phyloP scores from a whole-genome alignment of 1,284 basidiomycete species.

The Cryptococcus amylolentus region DNA sequence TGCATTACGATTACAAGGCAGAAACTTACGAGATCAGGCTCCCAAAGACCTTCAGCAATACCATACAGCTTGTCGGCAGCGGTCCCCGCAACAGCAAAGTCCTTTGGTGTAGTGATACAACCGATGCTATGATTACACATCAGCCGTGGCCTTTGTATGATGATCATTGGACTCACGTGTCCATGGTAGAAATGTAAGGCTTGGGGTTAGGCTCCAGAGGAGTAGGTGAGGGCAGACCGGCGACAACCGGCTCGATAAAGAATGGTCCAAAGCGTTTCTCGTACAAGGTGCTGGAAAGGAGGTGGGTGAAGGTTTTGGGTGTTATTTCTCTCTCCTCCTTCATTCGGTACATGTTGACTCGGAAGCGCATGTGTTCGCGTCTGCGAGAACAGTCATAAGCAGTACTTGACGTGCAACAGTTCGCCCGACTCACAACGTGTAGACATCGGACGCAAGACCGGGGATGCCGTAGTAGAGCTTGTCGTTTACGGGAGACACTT shows the following conservation, averaged over 20 bases:
- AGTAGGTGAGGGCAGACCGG: constrained; percentile 66
- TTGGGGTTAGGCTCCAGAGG: constrained; percentile 66
- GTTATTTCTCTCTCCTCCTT: constrained; percentile 98
- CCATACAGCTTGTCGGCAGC: constrained; percentile 92
- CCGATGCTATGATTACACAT: constrained; percentile 60
- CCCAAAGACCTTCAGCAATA: constrained; percentile 98
- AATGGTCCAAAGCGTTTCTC: constrained; percentile 92
- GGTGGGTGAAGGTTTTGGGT: constrained; percentile 92
- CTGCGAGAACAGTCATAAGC: constrained; percentile 51
- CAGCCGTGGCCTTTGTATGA: not conserved
- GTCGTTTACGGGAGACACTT: constrained; percentile 93
- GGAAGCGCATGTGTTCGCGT: constrained; percentile 82
- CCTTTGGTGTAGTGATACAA: constrained; percentile 61
- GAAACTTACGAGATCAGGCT: constrained; percentile 72
- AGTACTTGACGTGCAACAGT: not conserved
- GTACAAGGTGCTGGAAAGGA: constrained; percentile 96
- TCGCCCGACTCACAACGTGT: constrained; percentile 66
- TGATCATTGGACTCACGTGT: constrained; percentile 58
- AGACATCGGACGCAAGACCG: constrained; percentile 89
- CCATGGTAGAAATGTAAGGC: constrained; percentile 94
- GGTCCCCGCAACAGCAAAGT: constrained; percentile 95
- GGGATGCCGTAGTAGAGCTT: constrained; percentile 88
- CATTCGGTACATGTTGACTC: constrained; percentile 99
- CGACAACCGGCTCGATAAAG: constrained; percentile 96
- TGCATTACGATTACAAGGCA: not conserved